Evolutionary conservation across 208 protist genomes (phyloP), one percentile per base, ranked within the genome.

Genomic region (Zelonia costaricensis): DNA sequence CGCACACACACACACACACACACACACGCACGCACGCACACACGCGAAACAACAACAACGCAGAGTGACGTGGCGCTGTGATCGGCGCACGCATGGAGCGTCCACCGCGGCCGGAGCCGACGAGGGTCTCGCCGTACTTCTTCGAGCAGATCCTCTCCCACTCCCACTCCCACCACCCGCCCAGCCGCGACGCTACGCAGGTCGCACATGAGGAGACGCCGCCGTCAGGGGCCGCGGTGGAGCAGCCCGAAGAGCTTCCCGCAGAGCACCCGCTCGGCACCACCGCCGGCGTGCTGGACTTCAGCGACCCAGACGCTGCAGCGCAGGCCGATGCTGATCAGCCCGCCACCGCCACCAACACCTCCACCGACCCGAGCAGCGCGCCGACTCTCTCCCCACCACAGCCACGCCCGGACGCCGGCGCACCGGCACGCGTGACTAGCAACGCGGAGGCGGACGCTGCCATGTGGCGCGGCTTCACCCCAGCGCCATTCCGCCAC

Each of bases 61-160:
- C 44, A 48, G 3, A 25, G 51, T 20, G 18, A 7, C 51, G 33
- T 10, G n/a, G n/a, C n/a, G n/a, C n/a, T n/a, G n/a, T n/a, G n/a
- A n/a, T n/a, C n/a, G 33, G 33, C 10, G 33, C 33, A 38, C 7
- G 20, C 18, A 55, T 70, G 47, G 27, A 65, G 54, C 62, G 56
- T 23, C 44, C 54, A 18, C 52, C 57, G 20, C 57, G 63, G 8
- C 77, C 80, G 18, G 45, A 79, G 23, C 83, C 83, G 9, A 76
- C 64, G 53, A 49, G 47, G 22, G 56, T 80, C 22, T 76, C 65
- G 33, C n/a, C 61, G 0, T 90, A 82, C 54, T 90, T 90, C 40
- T 90, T 90, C 61, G 60, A 80, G 52, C 83, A 90, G 23, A 62
- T 90, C 16, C 40, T 71, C 22, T 28, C 42, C 15, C 23, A 48